Evolutionary conservation across 2,329 filamentous ascomycete genomes (phyloP).

Genomic region (Trichophyton schoenleinii): DNA sequence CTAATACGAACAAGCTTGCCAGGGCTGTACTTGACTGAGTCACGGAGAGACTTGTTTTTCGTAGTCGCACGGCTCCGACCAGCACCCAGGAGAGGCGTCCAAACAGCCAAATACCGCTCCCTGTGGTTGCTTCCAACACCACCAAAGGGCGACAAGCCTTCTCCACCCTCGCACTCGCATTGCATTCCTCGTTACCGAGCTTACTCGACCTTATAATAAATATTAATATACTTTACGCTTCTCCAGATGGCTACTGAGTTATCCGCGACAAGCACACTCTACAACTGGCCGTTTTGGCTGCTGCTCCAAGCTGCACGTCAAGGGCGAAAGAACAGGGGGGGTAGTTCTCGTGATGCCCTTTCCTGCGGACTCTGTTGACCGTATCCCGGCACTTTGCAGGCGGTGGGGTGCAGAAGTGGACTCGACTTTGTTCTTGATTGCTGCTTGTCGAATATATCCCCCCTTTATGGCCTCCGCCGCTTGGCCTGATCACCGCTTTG

Average conservation of each 20-base stretch:
- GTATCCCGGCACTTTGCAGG: background rate
- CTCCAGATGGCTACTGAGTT: too few relatives aligned
- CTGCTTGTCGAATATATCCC: too few relatives aligned
- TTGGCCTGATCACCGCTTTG: too few relatives aligned
- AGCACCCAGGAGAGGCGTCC: background rate
- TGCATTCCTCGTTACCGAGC: background rate
- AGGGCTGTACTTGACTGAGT: too few relatives aligned
- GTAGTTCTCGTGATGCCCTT: conserved; percentile 23
- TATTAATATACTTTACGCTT: too few relatives aligned
- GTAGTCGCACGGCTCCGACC: background rate
- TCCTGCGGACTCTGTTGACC: background rate
- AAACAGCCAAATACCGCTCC: background rate
- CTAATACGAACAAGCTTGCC: too few relatives aligned
- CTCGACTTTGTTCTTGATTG: too few relatives aligned
- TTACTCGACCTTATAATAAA: too few relatives aligned
- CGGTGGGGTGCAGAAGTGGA: background rate
- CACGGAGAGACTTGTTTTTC: too few relatives aligned
- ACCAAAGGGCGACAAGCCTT: background rate
- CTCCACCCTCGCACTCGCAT: background rate
- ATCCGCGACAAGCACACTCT: too few relatives aligned
- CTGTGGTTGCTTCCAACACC: background rate
- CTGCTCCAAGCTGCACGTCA: background rate
- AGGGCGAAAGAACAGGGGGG: conserved; percentile 18
- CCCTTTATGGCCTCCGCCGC: too few relatives aligned
- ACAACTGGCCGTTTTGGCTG: too few relatives aligned